Conservation (phyloP, 2,329 filamentous ascomycete species). For the Coniosporium tulheliwenetii region DNA sequence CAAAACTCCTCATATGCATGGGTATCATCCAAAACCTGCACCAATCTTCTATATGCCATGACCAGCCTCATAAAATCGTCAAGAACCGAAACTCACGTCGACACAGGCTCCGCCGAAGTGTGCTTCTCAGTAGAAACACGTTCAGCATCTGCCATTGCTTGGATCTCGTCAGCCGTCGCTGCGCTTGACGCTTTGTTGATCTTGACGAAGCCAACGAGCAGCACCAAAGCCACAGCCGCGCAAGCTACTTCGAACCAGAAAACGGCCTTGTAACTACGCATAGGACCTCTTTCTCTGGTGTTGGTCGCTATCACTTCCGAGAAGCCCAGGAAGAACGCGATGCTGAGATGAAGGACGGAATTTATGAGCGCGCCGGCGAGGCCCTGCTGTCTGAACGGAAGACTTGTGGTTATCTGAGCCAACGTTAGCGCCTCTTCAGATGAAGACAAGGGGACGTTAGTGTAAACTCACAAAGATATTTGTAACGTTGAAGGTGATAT, state of each 20-base stretch:
- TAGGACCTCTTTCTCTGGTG: conserved; percentile 25
- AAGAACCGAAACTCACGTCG: too few relatives aligned
- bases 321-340: conserved; percentile 56
- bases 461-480: conserved; percentile 45
- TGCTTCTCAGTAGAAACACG: too few relatives aligned
- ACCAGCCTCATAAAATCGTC: too few relatives aligned
- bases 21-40: too few relatives aligned
- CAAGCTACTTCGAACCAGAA: conserved; percentile 52
- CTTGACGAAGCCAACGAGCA: conserved; percentile 38
- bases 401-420: conserved; percentile 43
- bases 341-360: conserved; percentile 53
- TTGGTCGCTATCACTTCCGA: conserved; percentile 45
- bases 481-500: conserved; percentile 59
- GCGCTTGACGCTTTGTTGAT: conserved; percentile 41
- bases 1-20: too few relatives aligned
- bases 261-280: conserved; percentile 44
- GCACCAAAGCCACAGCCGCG: conserved; percentile 32
- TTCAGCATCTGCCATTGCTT: too few relatives aligned
- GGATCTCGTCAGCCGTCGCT: conserved; percentile 39
- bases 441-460: neutral
- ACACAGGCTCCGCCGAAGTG: too few relatives aligned
- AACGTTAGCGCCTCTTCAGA: too few relatives aligned
- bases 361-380: conserved; percentile 59
- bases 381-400: conserved; percentile 52
- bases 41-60: too few relatives aligned